Base-by-base conservation (phyloP, 805 yeast genomes). In the Myxozyma melibiosi region DNA sequence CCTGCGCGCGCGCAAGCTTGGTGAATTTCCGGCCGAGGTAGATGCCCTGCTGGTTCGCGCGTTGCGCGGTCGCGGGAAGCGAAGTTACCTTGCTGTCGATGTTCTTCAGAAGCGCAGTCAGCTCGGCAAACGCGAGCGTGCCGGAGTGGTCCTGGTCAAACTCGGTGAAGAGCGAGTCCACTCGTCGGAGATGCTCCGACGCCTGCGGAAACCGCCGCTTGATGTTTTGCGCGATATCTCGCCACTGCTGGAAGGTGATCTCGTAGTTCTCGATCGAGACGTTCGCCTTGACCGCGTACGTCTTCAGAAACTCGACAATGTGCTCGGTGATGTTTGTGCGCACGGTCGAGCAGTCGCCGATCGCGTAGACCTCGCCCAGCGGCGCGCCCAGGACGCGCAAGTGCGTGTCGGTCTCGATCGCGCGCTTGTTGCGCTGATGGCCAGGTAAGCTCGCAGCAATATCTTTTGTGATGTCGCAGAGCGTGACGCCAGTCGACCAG, bases 401-500 rank as follows among this genome's bases (percentile, higher is more conserved):
- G 62, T 85, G 88, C n/a, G 85, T 75, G 68, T 85, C 90, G 0
- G 90, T 85, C 68, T 85, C 90, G 46, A 85, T 80, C n/a, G 90
- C 90, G 64, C 86, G 80, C 65, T 76, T 78, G 68, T 85, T 85
- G 62, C 74, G 75, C 71, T 85, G 90, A 30, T 72, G 67, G 1
- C 71, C 75, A 35, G 85, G 72, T 6, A 45, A 34, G n/a, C 75
- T 70, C 20, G 75, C 71, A 44, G 80, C 84, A 42, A 85, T 75
- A 37, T 77, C 77, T 67, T 78, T 77, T 6, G 88, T 84, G 48
- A 85, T 68, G 14, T 85, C 86, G 58, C 82, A 79, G 64, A 82
- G 84, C 5, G 86, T 82, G 38, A 85, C 87, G 58, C 90, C 90
- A 0, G 90, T 85, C 1, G 89, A 84, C 90, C 90, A 85, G 44